Evolutionary conservation across 345 rosid species (phyloP).

Genomic region (Murraya paniculata): DNA sequence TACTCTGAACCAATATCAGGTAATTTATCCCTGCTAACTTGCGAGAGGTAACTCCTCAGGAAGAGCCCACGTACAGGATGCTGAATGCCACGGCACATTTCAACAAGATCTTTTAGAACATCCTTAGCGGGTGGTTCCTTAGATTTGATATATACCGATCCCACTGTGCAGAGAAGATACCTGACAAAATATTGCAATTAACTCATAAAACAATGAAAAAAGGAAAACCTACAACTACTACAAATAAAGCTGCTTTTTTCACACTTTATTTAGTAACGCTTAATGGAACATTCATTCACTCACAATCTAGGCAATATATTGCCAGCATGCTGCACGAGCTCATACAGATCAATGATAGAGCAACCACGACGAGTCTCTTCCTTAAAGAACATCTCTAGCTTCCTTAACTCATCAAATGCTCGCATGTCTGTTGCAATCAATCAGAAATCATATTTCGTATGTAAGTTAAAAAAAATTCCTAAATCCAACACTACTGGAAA

Average conservation of each 20-base stretch:
- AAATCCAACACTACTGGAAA: conserved; percentile 10
- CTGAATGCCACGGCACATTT: conserved; percentile 99
- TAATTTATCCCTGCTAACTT: conserved; percentile 91
- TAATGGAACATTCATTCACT: conserved; percentile 26
- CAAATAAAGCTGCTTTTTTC: background rate
- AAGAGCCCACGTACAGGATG: conserved; percentile 98
- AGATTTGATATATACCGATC: conserved; percentile 92
- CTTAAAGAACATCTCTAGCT: conserved; percentile 84
- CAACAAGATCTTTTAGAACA: conserved; percentile 96
- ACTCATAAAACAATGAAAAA: background rate
- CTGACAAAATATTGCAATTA: conserved; percentile 33
- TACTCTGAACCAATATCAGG: conserved; percentile 94
- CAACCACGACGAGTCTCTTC: conserved; percentile 94
- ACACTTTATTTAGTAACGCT: background rate
- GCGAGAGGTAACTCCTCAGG: conserved; percentile 96
- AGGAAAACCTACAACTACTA: background rate
- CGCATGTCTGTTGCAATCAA: conserved; percentile 68
- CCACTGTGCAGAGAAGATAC: conserved; percentile 96
- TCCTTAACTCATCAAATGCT: conserved; percentile 96
- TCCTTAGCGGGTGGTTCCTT: conserved; percentile 99
- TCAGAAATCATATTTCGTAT: background rate
- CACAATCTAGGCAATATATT: conserved; percentile 95
- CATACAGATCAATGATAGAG: conserved; percentile 91
- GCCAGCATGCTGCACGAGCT: conserved; percentile 98
- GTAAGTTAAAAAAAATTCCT: background rate